Evolutionary conservation across 176 grass and related monocot genomes (phyloP).

Genomic region (Juncus inflexus): DNA sequence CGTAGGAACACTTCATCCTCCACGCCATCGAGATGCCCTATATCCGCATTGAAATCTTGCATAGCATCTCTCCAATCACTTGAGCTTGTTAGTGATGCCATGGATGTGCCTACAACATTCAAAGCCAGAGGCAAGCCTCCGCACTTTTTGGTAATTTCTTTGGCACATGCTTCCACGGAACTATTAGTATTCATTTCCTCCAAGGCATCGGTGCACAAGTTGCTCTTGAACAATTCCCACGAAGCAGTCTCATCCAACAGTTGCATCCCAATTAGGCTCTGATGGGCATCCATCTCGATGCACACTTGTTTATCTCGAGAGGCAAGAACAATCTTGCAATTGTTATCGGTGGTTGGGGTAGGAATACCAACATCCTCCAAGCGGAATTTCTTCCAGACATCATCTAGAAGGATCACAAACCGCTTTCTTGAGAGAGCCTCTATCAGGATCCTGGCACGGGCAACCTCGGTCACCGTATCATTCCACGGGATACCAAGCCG

Average conservation of each 20-base stretch:
- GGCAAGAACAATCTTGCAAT: slow-evolving; percentile 57
- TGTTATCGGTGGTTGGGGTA: slow-evolving; percentile 26
- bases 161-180: neutral
- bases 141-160: slow-evolving; percentile 34
- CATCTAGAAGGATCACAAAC: slow-evolving; percentile 65
- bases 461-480: slow-evolving; percentile 31
- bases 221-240: slow-evolving; percentile 51
- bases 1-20: slow-evolving; percentile 41
- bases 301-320: slow-evolving; percentile 43
- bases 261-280: slow-evolving; percentile 42
- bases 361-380: slow-evolving; percentile 65
- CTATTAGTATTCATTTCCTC: slow-evolving; percentile 13
- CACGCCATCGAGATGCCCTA: slow-evolving; percentile 24
- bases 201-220: slow-evolving; percentile 32
- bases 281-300: slow-evolving; percentile 49
- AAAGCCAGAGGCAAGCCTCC: slow-evolving; percentile 59
- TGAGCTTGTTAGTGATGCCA: slow-evolving; percentile 34
- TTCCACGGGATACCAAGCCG: slow-evolving; percentile 64
- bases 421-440: slow-evolving; percentile 45
- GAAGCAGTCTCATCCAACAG: slow-evolving; percentile 32
- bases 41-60: slow-evolving; percentile 5
- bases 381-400: slow-evolving; percentile 46
- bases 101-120: slow-evolving; percentile 46
- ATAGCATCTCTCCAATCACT: slow-evolving; percentile 41
- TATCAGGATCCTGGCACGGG: slow-evolving; percentile 42